Percentiles rank a stretch among this genome's conserved stretches.
These are phyloP conservation scores for Paraconiothyrium brasiliense DNA, from an alignment of 2,329 filamentous ascomycete species.

Conservation along the genomic window DNA sequence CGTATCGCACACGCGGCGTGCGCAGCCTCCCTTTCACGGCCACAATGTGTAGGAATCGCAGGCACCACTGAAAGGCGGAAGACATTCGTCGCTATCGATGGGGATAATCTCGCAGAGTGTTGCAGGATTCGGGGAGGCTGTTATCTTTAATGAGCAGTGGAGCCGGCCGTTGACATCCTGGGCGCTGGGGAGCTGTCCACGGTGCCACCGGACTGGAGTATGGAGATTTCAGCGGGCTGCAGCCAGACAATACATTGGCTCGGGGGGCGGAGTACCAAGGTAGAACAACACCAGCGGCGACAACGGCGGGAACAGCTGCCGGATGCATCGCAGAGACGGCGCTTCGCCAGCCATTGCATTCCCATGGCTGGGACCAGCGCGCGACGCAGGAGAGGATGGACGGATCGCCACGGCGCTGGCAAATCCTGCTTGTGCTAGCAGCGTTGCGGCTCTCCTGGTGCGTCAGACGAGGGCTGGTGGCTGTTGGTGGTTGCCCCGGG, in stretches of 20 bases:
- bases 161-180: not conserved
- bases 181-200: not conserved
- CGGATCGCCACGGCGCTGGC: not conserved
- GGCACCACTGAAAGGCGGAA: not conserved
- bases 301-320: not conserved
- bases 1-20: not conserved
- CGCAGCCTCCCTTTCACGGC: not conserved
- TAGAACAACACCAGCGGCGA: not conserved
- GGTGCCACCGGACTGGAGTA: not conserved
- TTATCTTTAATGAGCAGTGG: slow-evolving; percentile 16
- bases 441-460: slow-evolving; percentile 9
- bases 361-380: not conserved
- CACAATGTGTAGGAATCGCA: not conserved
- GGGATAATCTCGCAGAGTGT: not conserved
- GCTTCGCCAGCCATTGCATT: not conserved
- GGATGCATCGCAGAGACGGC: not conserved
- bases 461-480: slow-evolving; percentile 8
- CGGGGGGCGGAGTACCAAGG: slow-evolving; percentile 1
- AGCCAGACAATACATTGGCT: not conserved
- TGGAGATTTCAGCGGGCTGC: slow-evolving; percentile 2
- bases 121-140: slow-evolving; percentile 4
- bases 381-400: not conserved
- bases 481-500: slow-evolving; percentile 11
- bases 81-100: not conserved
- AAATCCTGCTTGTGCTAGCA: slow-evolving; percentile 8